These are phyloP conservation scores for Tricholoma flavovirens DNA, from an alignment of 768 basidiomycete genomes.

Conservation along the genomic window DNA sequence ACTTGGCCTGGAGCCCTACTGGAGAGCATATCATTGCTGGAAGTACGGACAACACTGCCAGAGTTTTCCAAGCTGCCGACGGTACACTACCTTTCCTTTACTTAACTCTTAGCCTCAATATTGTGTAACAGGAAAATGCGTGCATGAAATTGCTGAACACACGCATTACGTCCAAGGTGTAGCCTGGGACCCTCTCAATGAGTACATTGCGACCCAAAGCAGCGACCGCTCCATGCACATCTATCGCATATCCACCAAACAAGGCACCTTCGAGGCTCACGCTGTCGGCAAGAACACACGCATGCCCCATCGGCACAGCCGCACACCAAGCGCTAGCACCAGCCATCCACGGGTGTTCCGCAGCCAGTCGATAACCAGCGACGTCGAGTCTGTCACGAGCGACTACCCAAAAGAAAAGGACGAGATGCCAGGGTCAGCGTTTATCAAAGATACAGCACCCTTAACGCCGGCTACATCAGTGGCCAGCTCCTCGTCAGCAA, in stretches of 20 bases:
- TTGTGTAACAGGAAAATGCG: conserved; percentile 60
- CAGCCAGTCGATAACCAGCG: conserved; percentile 69
- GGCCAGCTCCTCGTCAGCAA: conserved; percentile 58
- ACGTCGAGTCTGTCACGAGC: conserved; percentile 53
- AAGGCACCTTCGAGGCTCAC: conserved; percentile 83
- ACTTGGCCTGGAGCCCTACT: conserved; percentile 94
- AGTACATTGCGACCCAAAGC: conserved; percentile 96
- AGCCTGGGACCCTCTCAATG: conserved; percentile 96
- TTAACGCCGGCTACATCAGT: conserved; percentile 67
- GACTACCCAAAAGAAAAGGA: conserved; percentile 34
- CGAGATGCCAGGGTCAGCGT: conserved; percentile 21
- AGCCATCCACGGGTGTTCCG: conserved; percentile 58
- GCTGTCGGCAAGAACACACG: conserved; percentile 86
- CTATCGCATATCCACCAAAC: conserved; percentile 74
- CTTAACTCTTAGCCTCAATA: neutral
- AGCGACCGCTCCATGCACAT: conserved; percentile 96
- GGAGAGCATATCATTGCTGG: conserved; percentile 95
- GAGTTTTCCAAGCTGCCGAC: conserved; percentile 72
- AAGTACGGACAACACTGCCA: conserved; percentile 91
- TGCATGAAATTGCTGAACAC: conserved; percentile 90
- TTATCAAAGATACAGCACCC: conserved; percentile 32
- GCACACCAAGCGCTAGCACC: conserved; percentile 53
- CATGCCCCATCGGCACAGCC: conserved; percentile 63
- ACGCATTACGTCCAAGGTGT: conserved; percentile 97
- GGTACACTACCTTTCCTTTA: conserved; percentile 37